phyloP scores from a whole-genome alignment of 805 yeast species.

The Saccharomycopsis lassenensis region DNA sequence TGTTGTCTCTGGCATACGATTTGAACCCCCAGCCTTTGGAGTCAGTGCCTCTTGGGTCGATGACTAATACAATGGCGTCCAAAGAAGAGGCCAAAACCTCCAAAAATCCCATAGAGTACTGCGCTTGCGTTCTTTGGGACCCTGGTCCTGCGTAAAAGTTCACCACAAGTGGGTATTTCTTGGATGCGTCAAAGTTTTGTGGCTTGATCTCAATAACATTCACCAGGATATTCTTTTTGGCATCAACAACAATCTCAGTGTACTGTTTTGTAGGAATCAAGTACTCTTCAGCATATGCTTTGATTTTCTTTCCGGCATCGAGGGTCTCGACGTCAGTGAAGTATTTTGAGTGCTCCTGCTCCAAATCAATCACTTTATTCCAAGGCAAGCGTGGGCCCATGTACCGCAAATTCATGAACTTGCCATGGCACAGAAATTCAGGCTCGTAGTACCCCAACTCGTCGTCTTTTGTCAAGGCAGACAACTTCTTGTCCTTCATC shows the following conservation, averaged over 20 bases:
- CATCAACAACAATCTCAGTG: conserved; percentile 24
- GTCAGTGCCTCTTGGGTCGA: conserved; percentile 82
- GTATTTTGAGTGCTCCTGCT: conserved; percentile 27
- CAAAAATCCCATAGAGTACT: conserved; percentile 42
- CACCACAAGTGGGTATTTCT: conserved; percentile 53
- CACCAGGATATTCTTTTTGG: conserved; percentile 28
- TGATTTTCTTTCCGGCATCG: conserved; percentile 18
- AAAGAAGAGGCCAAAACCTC: conserved; percentile 46
- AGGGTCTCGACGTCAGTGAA: conserved; percentile 6
- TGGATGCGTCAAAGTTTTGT: conserved; percentile 32
- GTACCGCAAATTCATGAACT: conserved; percentile 42
- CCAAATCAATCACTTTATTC: conserved; percentile 57
- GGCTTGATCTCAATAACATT: conserved; percentile 59
- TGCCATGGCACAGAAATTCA: conserved; percentile 45
- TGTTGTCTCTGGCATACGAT: conserved; percentile 41
- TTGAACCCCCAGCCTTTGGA: conserved; percentile 60
- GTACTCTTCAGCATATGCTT: conserved; percentile 21
- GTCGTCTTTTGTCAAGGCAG: conserved; percentile 25
- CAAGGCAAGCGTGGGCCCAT: conserved; percentile 72
- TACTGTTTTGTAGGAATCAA: conserved; percentile 43
- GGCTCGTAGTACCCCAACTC: conserved; percentile 37
- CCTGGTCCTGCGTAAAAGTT: conserved; percentile 80
- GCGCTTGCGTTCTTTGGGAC: conserved; percentile 42
- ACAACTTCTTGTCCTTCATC: conserved; percentile 17
- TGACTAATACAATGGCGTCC: conserved; percentile 49